phyloP scores from a whole-genome alignment of 2,329 filamentous ascomycete species.

The Stachybotrys elegans region DNA sequence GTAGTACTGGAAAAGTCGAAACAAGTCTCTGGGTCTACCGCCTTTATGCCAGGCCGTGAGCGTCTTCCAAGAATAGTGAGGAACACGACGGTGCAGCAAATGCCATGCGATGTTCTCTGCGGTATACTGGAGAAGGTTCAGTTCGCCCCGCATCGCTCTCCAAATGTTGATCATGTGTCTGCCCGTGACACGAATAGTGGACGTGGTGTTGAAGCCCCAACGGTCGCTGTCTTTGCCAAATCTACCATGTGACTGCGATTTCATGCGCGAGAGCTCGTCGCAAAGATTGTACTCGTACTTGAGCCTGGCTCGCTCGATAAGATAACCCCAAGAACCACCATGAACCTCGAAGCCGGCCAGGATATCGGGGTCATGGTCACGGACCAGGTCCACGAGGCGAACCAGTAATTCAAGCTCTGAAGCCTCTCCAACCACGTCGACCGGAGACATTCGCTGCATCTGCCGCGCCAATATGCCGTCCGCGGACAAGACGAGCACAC shows the following conservation, averaged over 20 bases:
- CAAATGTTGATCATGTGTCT: slow-evolving; percentile 96
- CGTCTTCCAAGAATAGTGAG: slow-evolving; percentile 76
- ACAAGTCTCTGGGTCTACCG: slow-evolving; percentile 61
- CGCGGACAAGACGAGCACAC: slow-evolving; percentile 68
- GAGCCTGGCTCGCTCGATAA: slow-evolving; percentile 81
- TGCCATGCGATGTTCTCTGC: slow-evolving; percentile 96
- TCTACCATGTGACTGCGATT: slow-evolving; percentile 72
- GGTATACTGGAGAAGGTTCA: slow-evolving; percentile 89
- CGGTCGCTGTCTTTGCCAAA: slow-evolving; percentile 82
- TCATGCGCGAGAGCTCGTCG: slow-evolving; percentile 87
- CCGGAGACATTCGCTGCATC: slow-evolving; percentile 55
- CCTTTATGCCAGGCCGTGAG: slow-evolving; percentile 80
- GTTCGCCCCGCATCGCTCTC: slow-evolving; percentile 89
- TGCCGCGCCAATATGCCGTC: slow-evolving; percentile 53
- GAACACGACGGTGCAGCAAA: slow-evolving; percentile 78
- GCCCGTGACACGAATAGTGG: slow-evolving; percentile 86
- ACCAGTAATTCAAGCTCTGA: slow-evolving; percentile 83
- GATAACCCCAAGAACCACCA: slow-evolving; percentile 88
- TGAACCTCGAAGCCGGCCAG: slow-evolving; percentile 94
- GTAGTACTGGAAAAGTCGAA: slow-evolving; percentile 75
- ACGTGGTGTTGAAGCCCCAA: slow-evolving; percentile 94
- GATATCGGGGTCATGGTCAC: slow-evolving; percentile 81
- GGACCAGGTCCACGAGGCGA: slow-evolving; percentile 81
- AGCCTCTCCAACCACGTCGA: slow-evolving; percentile 67
- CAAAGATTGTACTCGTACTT: slow-evolving; percentile 90